Base-by-base conservation (phyloP, 1,284 basidiomycete species). In the Cystobasidium sp. region DNA sequence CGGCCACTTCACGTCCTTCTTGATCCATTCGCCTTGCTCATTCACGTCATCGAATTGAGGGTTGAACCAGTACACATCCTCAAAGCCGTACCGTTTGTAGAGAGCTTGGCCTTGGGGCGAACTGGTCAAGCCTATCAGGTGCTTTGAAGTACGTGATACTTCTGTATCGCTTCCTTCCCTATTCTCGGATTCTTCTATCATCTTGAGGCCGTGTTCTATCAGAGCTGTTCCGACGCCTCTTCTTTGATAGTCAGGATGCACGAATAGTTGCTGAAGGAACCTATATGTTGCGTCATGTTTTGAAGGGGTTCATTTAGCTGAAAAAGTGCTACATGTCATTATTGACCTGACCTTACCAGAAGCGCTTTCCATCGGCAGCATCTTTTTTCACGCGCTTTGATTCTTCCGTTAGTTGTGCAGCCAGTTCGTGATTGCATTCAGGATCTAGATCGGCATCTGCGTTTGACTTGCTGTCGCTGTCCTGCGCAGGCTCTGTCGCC, bases 81-180 rank as follows among this genome's bases (percentile, higher is more conserved):
- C 22, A 22, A 73, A 73, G 37, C 62, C 70, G 53, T 73, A 73
- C 24, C 63, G 22, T 52, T 73, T 53, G 37, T 73, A 73, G 12
- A 73, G 70, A 9, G 49, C 41, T 37, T 65, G 41, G 44, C 70
- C 70, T 66, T 65, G 70, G 39, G 70, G 70, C 18, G 70, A 73
- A 43, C 62, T 65, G 18, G 70, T 73, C 24, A 73, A 41, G 18
- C 18, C 70, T 16, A 73, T 59, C 18, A 52, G 18, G 14, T 47
- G 43, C 3, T 58, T n/a, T 14, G 52, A 5, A 3, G 62, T 51
- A 16, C 7, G 43, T 10, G 6, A 4, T 37, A 12, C 20, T 47
- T 47, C 39, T 31, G 10, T 58, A 43, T 18, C 22, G 41, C 52
- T 39, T 18, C 37, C 18, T 24, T 59, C 22, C 4, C 39, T 56